Evolutionary conservation across 2,329 filamentous ascomycete genomes (phyloP), one percentile per base, ranked within the genome.

Genomic region (Clarireedia paspali): DNA sequence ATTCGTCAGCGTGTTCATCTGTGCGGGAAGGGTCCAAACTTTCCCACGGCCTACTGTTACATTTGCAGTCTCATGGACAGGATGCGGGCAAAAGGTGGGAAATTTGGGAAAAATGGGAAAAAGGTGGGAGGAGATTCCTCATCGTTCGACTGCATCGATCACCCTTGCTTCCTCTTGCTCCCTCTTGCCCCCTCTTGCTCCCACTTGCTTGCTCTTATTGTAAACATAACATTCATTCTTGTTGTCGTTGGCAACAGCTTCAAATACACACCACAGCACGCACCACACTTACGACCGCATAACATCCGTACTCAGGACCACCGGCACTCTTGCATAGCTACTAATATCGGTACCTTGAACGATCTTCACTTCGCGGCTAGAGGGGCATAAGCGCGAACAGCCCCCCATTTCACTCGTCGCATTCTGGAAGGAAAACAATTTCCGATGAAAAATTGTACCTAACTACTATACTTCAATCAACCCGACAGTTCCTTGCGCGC

Each of bases 381-480:
- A 47, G 30, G 44, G 27, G 26, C 47, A 47, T 53, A 53, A 53
- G 51, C 51, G 51, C 51, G 30, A 42, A 53, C 17, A 36, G 20
- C 39, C 17, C 39, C 38, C 38, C 3, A 23, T 20, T 17, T 51
- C n/a, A 44, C 23, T 38, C 26, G 38, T 50, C 38, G 38, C 49
- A 42, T 50, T 50, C 49, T 53, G 30, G 51, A 53, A 48, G 24
- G 39, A 20, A n/a, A 48, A 27, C 47, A 53, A 53, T 53, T 53
- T 47, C 51, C 51, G 51, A 53, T 48, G 47, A 53, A 26, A 42
- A 42, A 6, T 14, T 20, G n/a, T 20, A 42, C n/a, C 30, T 34
- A 34, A 34, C 9, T 34, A 34, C 30, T 34, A 34, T 34, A 34
- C 30, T 12, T 34, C 30, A 14, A 34, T 14, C 50, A 42, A 53